Conservation (phyloP, 306 rosid genomes). For the Datisca glomerata region DNA sequence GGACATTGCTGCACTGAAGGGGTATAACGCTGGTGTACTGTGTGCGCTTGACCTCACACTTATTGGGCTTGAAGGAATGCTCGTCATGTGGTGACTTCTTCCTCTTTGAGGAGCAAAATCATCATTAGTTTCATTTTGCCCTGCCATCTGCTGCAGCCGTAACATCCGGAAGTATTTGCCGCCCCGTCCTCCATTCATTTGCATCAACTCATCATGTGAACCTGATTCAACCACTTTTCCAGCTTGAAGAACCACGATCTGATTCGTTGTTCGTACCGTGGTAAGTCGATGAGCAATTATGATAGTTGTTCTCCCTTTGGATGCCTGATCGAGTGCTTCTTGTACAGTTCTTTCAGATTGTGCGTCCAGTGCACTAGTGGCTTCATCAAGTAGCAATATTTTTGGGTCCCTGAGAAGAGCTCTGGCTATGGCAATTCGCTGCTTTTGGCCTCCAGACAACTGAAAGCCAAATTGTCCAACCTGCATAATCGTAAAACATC, state of each 20-base stretch:
- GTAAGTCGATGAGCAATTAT: slow-evolving; percentile 71
- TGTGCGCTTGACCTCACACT: neutral
- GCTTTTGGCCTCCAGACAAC: slow-evolving; percentile 80
- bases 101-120: neutral
- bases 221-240: slow-evolving; percentile 64
- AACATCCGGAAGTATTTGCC: slow-evolving; percentile 55
- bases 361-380: slow-evolving; percentile 84
- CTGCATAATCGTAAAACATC: slow-evolving; percentile 27
- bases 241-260: slow-evolving; percentile 54
- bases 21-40: neutral
- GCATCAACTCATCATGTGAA: slow-evolving; percentile 50
- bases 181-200: slow-evolving; percentile 28
- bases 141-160: slow-evolving; percentile 38
- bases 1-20: neutral
- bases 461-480: slow-evolving; percentile 79
- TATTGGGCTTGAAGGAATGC: neutral
- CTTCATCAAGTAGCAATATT: slow-evolving; percentile 80
- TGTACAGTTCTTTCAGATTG: slow-evolving; percentile 60
- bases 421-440: slow-evolving; percentile 85
- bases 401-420: slow-evolving; percentile 61
- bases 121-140: slow-evolving; percentile 14
- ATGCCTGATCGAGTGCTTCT: slow-evolving; percentile 64
- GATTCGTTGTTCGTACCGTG: slow-evolving; percentile 47
- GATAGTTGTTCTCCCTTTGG: slow-evolving; percentile 65
- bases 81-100: neutral